phyloP scores from a whole-genome alignment of 257 asterid genomes.

The Solanum bulbocastanum region DNA sequence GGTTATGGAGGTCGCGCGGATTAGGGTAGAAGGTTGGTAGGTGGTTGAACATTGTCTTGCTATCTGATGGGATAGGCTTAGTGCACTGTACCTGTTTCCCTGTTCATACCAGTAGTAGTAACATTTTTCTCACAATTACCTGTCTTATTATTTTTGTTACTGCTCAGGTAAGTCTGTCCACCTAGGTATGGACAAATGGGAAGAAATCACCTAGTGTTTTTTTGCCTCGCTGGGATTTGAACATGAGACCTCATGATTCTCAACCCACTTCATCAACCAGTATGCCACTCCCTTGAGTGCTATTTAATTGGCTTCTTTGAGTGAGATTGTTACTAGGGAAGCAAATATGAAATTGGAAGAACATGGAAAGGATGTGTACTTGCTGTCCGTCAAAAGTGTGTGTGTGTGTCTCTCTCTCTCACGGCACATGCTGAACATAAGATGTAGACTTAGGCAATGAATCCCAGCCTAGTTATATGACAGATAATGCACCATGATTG shows the following conservation, averaged over 20 bases:
- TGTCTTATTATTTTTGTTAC: not conserved
- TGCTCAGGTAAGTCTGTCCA: not conserved
- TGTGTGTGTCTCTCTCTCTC: not conserved
- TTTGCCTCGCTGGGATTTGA: not conserved
- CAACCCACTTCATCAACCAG: not conserved
- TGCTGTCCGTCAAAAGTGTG: not conserved
- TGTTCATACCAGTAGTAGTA: not conserved
- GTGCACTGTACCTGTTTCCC: not conserved
- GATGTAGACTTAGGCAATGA: not conserved
- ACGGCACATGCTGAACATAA: not conserved
- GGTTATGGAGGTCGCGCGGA: not conserved
- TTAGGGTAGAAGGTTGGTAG: not conserved
- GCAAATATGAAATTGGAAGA: not conserved
- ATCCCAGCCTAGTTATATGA: not conserved
- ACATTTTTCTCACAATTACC: not conserved
- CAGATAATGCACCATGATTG: not conserved
- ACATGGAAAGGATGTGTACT: not conserved
- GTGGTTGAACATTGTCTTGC: not conserved
- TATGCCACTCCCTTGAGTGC: not conserved
- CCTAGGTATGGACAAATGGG: not conserved
- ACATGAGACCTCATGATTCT: not conserved
- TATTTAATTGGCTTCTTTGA: not conserved
- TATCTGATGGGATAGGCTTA: not conserved
- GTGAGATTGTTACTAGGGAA: not conserved
- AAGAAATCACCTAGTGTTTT: not conserved